Conservation (phyloP, 768 basidiomycete genomes). For the Tylopilus plumbeoviolaceoides region DNA sequence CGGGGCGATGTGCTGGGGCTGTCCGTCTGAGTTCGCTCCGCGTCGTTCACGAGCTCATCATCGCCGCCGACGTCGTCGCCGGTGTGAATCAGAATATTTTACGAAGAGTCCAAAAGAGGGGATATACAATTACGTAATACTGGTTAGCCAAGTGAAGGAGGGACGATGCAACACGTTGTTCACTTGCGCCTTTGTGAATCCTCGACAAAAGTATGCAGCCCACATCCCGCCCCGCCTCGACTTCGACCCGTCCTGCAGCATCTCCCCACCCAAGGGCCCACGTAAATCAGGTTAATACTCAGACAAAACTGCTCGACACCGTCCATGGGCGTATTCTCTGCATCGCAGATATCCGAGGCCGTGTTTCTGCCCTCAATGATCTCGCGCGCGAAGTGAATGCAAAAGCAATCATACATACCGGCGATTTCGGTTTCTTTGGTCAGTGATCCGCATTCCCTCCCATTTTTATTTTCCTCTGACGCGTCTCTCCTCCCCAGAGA, state of each 20-base stretch:
- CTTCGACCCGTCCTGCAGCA: conserved; percentile 53
- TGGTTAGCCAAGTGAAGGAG: background rate
- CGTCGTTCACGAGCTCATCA: conserved; percentile 26
- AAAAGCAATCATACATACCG: conserved; percentile 92
- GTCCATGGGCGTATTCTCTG: conserved; percentile 86
- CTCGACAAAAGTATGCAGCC: conserved; percentile 45
- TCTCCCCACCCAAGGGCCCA: conserved; percentile 51
- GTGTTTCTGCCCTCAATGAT: conserved; percentile 83
- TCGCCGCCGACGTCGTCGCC: conserved; percentile 17
- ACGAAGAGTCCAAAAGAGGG: conserved; percentile 8
- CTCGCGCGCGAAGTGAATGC: conserved; percentile 87
- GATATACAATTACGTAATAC: conserved; percentile 29
- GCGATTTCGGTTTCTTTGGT: conserved; percentile 99
- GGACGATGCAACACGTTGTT: conserved; percentile 10
- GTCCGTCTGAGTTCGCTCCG: conserved; percentile 12
- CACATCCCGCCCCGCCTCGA: conserved; percentile 54
- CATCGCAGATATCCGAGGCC: conserved; percentile 90
- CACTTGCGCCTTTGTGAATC: conserved; percentile 19
- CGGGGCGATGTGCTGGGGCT: background rate
- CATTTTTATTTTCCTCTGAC: conserved; percentile 10
- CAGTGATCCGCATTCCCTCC: conserved; percentile 20
- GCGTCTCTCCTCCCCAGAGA: conserved; percentile 45
- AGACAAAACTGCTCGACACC: conserved; percentile 76
- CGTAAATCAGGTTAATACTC: conserved; percentile 57
- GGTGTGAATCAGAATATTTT: conserved; percentile 1